phyloP scores from a whole-genome alignment of 1,139 yeast species.

The Saccharomyces hybrid region DNA sequence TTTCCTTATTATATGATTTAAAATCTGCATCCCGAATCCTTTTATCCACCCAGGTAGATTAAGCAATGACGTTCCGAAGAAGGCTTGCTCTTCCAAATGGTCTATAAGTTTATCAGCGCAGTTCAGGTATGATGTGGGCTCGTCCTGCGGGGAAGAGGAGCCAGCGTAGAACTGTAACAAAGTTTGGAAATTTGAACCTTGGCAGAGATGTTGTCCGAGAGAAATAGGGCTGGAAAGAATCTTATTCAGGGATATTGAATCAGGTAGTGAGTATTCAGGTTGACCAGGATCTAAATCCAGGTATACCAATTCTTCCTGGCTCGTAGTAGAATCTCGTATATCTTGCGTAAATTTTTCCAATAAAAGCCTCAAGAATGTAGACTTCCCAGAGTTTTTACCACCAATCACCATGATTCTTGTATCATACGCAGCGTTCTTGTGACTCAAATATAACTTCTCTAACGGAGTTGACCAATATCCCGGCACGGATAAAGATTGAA shows the following conservation, averaged over 20 bases:
- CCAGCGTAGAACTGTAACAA: slow-evolving; percentile 52
- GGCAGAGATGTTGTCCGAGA: slow-evolving; percentile 25
- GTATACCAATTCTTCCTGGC: slow-evolving; percentile 34
- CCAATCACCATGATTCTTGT: slow-evolving; percentile 45
- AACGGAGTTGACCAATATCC: slow-evolving; percentile 19
- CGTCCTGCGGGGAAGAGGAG: slow-evolving; percentile 61
- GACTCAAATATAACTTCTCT: slow-evolving; percentile 14
- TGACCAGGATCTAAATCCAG: slow-evolving; percentile 91
- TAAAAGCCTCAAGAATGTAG: slow-evolving; percentile 57
- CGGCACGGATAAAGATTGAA: slow-evolving; percentile 20
- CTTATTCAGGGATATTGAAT: slow-evolving; percentile 36
- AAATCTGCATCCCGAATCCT: slow-evolving; percentile 72
- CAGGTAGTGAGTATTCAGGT: slow-evolving; percentile 71
- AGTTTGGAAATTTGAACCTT: slow-evolving; percentile 18
- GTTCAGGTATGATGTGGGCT: slow-evolving; percentile 50
- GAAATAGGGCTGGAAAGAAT: slow-evolving; percentile 9
- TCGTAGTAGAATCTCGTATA: neutral
- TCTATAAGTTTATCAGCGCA: slow-evolving; percentile 41
- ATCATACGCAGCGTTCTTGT: slow-evolving; percentile 18
- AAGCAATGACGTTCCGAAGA: slow-evolving; percentile 46
- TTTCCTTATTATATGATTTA: slow-evolving; percentile 41
- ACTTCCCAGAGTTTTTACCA: slow-evolving; percentile 77
- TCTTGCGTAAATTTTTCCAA: slow-evolving; percentile 37
- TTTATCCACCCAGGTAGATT: slow-evolving; percentile 94
- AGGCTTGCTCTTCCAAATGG: slow-evolving; percentile 27